Evolutionary conservation across 306 rosid species (phyloP).

Genomic region (Lathyrus tuberosus): DNA sequence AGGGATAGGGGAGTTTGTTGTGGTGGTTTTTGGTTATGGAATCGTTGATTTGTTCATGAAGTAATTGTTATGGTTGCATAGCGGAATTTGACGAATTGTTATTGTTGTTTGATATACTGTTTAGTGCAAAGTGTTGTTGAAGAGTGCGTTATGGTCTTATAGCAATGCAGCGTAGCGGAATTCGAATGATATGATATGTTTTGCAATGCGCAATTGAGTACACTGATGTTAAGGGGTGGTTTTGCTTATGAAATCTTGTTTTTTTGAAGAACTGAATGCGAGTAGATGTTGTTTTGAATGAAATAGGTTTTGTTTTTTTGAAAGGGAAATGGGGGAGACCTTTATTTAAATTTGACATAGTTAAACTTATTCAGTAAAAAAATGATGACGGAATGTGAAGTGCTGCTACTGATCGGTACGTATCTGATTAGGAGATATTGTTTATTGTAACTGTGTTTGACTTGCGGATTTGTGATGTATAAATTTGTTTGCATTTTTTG

Average conservation of each 20-base stretch:
- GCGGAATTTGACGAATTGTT: not conserved
- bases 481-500: not conserved
- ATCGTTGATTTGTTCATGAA: conserved; percentile 29
- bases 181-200: not conserved
- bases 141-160: not conserved
- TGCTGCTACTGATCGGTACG: not conserved
- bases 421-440: not conserved
- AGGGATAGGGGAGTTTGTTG: not conserved
- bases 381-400: conserved; percentile 3
- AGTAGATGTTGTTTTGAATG: not conserved
- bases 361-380: conserved; percentile 18
- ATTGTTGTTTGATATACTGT: not conserved
- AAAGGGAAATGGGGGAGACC: conserved; percentile 1
- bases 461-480: not conserved
- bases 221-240: not conserved
- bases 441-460: not conserved
- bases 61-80: not conserved
- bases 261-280: not conserved
- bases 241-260: not conserved
- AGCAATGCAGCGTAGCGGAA: not conserved
- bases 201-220: not conserved
- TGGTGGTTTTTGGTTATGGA: not conserved
- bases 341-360: not conserved
- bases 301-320: not conserved
- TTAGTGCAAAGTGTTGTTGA: not conserved